Evolutionary conservation across 2,329 filamentous ascomycete species (phyloP), one percentile per base, ranked within the genome.

Genomic region (Leptosphaerulina australis): DNA sequence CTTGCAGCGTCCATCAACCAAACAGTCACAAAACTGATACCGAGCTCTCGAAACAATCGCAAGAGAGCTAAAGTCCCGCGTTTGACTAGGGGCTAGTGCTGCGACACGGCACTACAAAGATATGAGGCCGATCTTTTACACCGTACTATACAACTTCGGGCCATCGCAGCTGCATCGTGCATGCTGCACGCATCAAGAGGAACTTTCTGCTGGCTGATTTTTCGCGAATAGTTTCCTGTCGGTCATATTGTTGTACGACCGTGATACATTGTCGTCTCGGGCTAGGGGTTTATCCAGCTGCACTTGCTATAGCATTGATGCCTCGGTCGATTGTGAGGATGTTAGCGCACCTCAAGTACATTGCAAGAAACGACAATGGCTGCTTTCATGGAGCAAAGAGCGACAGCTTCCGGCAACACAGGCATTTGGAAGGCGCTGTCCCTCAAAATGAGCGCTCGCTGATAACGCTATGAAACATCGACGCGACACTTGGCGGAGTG

Each of bases 1-100:
- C 33, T 44, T 9, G 21, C 14, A 8, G 53, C 26, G 12, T 62
- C 35, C 4, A 63, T 57, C 1, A 60, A 50, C 21, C 54, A 47
- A 53, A 58, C 60, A 2, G 4, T 39, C 11, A 24, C 21, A 34
- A 21, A 26, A 20, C 26, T 24, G 28, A 4, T 35, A 15, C 14
- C 18, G 30, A 14, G 18, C 12, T n/a, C 7, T 10, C 26, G 14
- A 14, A 29, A 2, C 2, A 2, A 5, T 0, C 4, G 5, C 12
- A 29, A n/a, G 7, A 14, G 5, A 14, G 26, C 11, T 11, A 29
- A 10, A 7, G n/a, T n/a, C n/a, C n/a, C n/a, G n/a, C n/a, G n/a
- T n/a, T n/a, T n/a, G n/a, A n/a, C n/a, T n/a, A n/a, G n/a, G n/a
- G n/a, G n/a, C n/a, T n/a, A n/a, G n/a, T n/a, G n/a, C n/a, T n/a